A percentile compares a stretch with the other conserved stretches of the same genome.
Conservation (phyloP, 805 yeast species). For the Maudiozyma bulderi region DNA sequence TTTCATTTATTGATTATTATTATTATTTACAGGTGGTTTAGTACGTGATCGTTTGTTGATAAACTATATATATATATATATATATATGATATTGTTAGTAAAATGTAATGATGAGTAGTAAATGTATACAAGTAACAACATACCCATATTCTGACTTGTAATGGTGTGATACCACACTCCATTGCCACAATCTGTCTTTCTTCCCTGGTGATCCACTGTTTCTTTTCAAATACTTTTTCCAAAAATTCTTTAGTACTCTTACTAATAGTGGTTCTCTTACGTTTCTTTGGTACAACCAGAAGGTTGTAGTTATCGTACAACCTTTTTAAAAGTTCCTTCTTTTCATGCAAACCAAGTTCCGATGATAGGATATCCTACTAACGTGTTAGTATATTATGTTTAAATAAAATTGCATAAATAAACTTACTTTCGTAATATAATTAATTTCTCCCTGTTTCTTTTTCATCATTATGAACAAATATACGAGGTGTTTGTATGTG, state of each 20-base stretch:
- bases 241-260: too few species aligned
- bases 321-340: constrained; percentile 5
- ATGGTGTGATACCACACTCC: constrained; percentile 14
- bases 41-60: too few species aligned
- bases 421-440: background rate
- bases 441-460: background rate
- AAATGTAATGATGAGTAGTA: background rate
- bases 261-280: background rate
- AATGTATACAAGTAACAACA: constrained; percentile 6
- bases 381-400: background rate
- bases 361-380: constrained; percentile 4
- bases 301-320: constrained; percentile 3
- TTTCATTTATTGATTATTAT: too few species aligned
- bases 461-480: background rate
- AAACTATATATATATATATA: background rate
- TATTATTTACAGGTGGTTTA: too few species aligned
- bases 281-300: background rate
- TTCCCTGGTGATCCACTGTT: constrained; percentile 15
- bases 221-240: too few species aligned
- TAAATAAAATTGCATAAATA: background rate
- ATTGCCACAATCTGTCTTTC: constrained; percentile 17
- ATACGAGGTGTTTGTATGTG: too few species aligned
- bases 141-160: constrained; percentile 21
- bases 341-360: constrained; percentile 4
- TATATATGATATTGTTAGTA: background rate